Evolutionary conservation across 2,329 filamentous ascomycete species (phyloP), one percentile per base, ranked within the genome.

Genomic region (Fusarium sambucinum): DNA sequence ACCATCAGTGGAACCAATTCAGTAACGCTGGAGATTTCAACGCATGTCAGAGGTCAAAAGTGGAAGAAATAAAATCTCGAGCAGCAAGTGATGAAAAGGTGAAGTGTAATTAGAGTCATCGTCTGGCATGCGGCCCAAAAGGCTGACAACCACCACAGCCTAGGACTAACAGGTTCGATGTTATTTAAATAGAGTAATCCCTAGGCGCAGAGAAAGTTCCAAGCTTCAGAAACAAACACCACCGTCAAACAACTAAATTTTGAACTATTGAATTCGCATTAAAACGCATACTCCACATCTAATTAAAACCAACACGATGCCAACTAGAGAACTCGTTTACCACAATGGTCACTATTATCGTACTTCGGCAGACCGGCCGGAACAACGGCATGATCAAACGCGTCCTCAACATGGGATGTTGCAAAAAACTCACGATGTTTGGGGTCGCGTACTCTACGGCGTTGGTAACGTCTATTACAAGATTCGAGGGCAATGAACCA

Each of bases 401-500:
- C 65, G 63, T 40, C 68, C 57, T 32, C 47, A 59, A 16, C 62
- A 65, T 53, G 66, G 71, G 38, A 53, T 79, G 35, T 76, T 75
- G 72, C 73, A 73, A 52, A 76, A 72, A 65, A 79, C 77, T n/a
- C 74, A 78, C 63, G 73, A 79, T 57, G 48, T 77, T 23, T 82
- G 80, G 80, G 80, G 81, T 23, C 72, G 74, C 12, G 74, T 82
- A n/a, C 74, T 80, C 37, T 77, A 80, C 55, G 74, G 76, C 38
- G 71, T 82, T 41, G 80, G 79, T 44, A 79, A 74, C 56, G 71
- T 74, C 45, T 81, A 80, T 69, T 80, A 76, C 73, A 80, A 77
- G 55, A 64, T 77, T 45, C 69, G 70, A 55, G 74, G 73, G 29
- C 68, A 66, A n/a, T 75, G 68, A 74, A 58, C 44, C 29, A 48